Evolutionary conservation across 2,329 filamentous ascomycete species (phyloP), one percentile per base, ranked within the genome.

Genomic region (Tolypocladium ophioglossoides): DNA sequence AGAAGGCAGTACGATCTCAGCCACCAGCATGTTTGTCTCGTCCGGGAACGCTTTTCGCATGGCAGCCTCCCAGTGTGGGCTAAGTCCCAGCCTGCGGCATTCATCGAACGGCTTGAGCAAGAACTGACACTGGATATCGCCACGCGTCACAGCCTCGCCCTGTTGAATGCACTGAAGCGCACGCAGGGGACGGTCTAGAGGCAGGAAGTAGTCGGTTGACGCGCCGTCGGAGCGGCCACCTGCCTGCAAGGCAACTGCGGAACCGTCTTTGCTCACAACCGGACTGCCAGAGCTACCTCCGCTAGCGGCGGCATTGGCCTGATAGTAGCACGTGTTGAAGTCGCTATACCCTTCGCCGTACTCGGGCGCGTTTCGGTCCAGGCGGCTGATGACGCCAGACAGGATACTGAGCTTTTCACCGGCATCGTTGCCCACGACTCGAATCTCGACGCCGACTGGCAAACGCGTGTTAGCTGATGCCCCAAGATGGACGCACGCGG

Each of bases 321-420:
- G 94, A 64, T 97, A 97, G 76, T 99, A 99, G 69, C 95, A 85
- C 51, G 82, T 86, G 69, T 87, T 99, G 81, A 99, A 99, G 68
- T 99, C 94, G 70, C 91, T 94, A 70, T 99, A 99, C 32, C 94
- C 94, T 59, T 97, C 94, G 54, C 92, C 92, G 63, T 99, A 97
- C 66, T 99, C 94, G 18, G 94, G 94, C 2, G 95, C 95, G 71
- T 99, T 99, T 62, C 94, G 84, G 66, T 99, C 94, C 56, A 99
- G 77, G 63, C 94, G 85, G 72, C 91, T 96, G 69, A 99, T 99
- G 54, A 99, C 92, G 63, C 94, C 94, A 7, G 94, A 97, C 55
- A 99, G 76, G 63, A 99, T 99, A 76, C 91, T 96, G 62, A 99
- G 83, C 73, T 99, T 99, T 70, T 99, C 94, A 60, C 94, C 94